Evolutionary conservation across 2,329 filamentous ascomycete genomes (phyloP).

Genomic region (Diaporthe batatas): DNA sequence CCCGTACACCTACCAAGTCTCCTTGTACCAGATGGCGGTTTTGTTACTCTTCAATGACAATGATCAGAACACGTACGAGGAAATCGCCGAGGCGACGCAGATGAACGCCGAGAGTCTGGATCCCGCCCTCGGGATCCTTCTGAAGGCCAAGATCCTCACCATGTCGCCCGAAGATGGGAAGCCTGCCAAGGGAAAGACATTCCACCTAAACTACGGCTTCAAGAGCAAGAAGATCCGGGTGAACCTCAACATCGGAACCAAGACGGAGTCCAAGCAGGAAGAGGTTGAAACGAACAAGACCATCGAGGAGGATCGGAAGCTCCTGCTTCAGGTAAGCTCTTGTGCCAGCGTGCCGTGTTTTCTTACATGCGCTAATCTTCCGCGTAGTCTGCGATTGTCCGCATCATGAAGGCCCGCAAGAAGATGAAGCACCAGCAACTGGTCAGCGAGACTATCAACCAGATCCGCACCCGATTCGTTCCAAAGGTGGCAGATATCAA

Average conservation of each 20-base stretch:
- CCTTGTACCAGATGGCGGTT: slow-evolving; percentile 97
- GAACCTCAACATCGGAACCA: slow-evolving; percentile 94
- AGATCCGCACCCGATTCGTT: slow-evolving; percentile 92
- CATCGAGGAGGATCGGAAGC: slow-evolving; percentile 96
- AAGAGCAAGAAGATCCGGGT: slow-evolving; percentile 99
- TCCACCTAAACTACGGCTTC: slow-evolving; percentile 92
- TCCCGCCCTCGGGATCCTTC: slow-evolving; percentile 84
- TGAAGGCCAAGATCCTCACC: slow-evolving; percentile 92
- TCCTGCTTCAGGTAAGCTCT: slow-evolving; percentile 89
- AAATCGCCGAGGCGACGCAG: slow-evolving; percentile 85
- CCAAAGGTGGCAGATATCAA: slow-evolving; percentile 97
- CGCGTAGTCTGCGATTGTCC: slow-evolving; percentile 91
- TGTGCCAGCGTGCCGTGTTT: slow-evolving; percentile 14
- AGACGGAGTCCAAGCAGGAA: slow-evolving; percentile 96
- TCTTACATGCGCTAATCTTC: slow-evolving; percentile 40
- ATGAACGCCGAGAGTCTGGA: slow-evolving; percentile 87
- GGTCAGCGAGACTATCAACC: slow-evolving; percentile 93
- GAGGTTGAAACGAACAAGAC: slow-evolving; percentile 99
- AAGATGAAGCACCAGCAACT: slow-evolving; percentile 97
- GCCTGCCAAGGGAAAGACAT: slow-evolving; percentile 81
- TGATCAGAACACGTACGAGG: slow-evolving; percentile 86
- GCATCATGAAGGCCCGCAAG: slow-evolving; percentile 99
- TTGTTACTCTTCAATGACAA: slow-evolving; percentile 94
- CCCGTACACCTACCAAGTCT: slow-evolving; percentile 96
- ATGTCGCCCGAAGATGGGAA: slow-evolving; percentile 80